Percentiles rank a stretch among this genome's conserved stretches.
phyloP scores from a whole-genome alignment of 805 yeast genomes.

The Schizosaccharomyces cryophilus region DNA sequence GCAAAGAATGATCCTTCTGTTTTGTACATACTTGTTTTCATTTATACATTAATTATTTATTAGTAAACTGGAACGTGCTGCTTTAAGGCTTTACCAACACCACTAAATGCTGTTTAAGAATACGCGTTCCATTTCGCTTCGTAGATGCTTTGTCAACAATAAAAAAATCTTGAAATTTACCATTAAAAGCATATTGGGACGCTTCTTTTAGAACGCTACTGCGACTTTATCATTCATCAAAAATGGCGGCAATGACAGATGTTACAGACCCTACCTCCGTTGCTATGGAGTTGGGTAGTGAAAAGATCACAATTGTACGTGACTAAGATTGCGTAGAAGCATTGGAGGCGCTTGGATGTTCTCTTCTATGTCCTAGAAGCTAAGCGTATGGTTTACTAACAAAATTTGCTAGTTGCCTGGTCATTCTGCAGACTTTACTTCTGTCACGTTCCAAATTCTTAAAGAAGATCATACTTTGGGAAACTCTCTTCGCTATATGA shows the following conservation, averaged over 20 bases:
- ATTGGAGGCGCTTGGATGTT: neutral
- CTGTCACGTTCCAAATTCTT: conserved; percentile 76
- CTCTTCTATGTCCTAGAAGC: neutral
- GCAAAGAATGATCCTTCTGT: too few species aligned
- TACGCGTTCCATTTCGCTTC: too few species aligned
- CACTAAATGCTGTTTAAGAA: too few species aligned
- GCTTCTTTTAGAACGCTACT: too few species aligned
- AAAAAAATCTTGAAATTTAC: too few species aligned
- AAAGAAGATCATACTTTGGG: conserved; percentile 96
- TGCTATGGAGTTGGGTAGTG: neutral
- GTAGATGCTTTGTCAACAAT: too few species aligned
- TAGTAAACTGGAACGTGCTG: too few species aligned
- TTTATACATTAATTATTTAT: too few species aligned
- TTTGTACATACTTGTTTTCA: too few species aligned
- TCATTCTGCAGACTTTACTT: conserved; percentile 73
- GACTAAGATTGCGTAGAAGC: neutral
- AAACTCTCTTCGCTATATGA: conserved; percentile 73
- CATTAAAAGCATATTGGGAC: too few species aligned
- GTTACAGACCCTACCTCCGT: neutral
- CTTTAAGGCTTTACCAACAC: too few species aligned
- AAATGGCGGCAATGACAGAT: neutral
- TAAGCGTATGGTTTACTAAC: neutral
- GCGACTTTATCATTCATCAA: neutral
- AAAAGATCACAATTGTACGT: neutral
- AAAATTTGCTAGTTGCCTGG: conserved; percentile 36